Conservation (phyloP, 805 yeast species). For the Yarrowia yakushimensis region DNA sequence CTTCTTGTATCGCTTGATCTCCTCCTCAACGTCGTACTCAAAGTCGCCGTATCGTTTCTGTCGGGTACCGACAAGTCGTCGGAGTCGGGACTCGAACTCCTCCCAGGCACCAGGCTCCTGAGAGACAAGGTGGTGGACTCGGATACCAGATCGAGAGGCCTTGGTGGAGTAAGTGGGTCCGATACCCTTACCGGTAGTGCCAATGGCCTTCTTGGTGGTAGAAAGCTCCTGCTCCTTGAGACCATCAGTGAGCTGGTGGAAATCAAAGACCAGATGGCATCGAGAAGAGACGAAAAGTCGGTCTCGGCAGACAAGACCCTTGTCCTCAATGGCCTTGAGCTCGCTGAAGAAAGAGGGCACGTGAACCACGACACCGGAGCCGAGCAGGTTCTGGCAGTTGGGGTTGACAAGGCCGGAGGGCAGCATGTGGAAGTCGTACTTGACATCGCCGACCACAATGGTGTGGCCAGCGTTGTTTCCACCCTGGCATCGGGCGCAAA, state of each 20-base stretch:
- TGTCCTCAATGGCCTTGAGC: constrained; percentile 70
- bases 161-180: constrained; percentile 98
- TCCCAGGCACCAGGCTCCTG: constrained; percentile 91
- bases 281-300: constrained; percentile 86
- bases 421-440: constrained; percentile 97
- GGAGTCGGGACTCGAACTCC: constrained; percentile 75
- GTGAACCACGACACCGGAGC: constrained; percentile 95
- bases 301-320: constrained; percentile 70
- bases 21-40: constrained; percentile 79
- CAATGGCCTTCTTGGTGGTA: constrained; percentile 76
- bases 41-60: constrained; percentile 89
- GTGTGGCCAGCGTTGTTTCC: constrained; percentile 99
- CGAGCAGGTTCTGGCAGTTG: constrained; percentile 82
- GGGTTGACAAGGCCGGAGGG: constrained; percentile 98
- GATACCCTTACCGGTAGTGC: constrained; percentile 98
- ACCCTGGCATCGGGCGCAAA: constrained; percentile 95
- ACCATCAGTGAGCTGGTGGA: constrained; percentile 96
- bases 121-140: constrained; percentile 92
- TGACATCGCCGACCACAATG: constrained; percentile 81
- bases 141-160: constrained; percentile 92
- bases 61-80: constrained; percentile 75
- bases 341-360: constrained; percentile 90
- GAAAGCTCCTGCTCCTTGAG: constrained; percentile 89
- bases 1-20: constrained; percentile 70
- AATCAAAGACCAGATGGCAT: constrained; percentile 94